phyloP scores from a whole-genome alignment of 2,329 filamentous ascomycete species.

The Parascedosporium putredinis region DNA sequence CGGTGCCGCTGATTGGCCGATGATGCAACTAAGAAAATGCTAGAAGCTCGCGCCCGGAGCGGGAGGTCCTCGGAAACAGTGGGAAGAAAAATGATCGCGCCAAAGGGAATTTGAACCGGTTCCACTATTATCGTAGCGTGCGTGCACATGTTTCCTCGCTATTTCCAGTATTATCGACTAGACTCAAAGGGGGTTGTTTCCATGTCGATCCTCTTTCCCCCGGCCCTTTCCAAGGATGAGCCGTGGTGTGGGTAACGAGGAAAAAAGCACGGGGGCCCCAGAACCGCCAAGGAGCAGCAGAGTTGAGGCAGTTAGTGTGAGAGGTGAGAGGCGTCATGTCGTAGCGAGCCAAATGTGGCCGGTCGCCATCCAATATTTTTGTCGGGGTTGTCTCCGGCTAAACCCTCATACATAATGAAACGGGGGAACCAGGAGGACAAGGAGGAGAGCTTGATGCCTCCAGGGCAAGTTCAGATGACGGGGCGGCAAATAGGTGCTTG shows the following conservation, averaged over 20 bases:
- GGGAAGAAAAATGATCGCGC: not conserved
- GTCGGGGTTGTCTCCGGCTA: no score
- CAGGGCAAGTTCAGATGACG: no score
- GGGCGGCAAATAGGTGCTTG: no score
- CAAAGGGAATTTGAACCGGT: not conserved
- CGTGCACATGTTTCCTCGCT: no score
- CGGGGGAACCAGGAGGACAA: no score
- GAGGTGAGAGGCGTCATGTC: not conserved
- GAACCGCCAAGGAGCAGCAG: not conserved
- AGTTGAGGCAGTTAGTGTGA: not conserved
- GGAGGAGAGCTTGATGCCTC: no score
- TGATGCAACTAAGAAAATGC: no score
- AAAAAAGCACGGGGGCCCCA: no score
- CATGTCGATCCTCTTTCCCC: not conserved
- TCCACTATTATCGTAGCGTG: no score
- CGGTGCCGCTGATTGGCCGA: not conserved
- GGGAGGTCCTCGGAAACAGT: not conserved
- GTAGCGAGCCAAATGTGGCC: not conserved
- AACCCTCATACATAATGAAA: no score
- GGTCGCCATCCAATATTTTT: not conserved
- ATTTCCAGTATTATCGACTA: not conserved
- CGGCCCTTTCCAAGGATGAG: not conserved
- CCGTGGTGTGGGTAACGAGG: no score
- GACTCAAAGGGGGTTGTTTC: not conserved
- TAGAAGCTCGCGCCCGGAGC: not conserved